A percentile compares a stretch with the other conserved stretches of the same genome.
Evolutionary conservation across 2,329 filamentous ascomycete genomes (phyloP).

Genomic region (Epichloe scottii): DNA sequence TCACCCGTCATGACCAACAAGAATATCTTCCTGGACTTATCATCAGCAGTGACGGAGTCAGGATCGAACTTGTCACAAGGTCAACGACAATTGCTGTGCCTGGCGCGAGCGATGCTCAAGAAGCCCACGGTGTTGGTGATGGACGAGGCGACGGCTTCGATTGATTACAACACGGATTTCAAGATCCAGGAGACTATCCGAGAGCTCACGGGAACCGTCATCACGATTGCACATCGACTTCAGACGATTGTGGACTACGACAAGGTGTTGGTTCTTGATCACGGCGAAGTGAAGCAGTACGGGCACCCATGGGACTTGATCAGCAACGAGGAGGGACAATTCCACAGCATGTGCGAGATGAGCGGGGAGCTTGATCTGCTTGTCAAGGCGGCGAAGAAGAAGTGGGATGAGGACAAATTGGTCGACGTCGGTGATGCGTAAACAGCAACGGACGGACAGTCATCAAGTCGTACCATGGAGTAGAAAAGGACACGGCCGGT

Average conservation of each 20-base stretch:
- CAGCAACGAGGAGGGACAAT: slow-evolving; percentile 52
- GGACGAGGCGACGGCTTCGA: slow-evolving; percentile 96
- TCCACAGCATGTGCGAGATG: slow-evolving; percentile 52
- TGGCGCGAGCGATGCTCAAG: slow-evolving; percentile 86
- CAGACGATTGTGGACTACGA: slow-evolving; percentile 98
- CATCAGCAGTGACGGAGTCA: slow-evolving; percentile 74
- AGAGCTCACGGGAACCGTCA: slow-evolving; percentile 84
- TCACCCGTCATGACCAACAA: slow-evolving; percentile 58
- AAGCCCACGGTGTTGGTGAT: slow-evolving; percentile 89
- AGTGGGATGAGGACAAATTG: slow-evolving; percentile 28
- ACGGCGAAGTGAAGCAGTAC: slow-evolving; percentile 76
- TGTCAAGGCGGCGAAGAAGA: slow-evolving; percentile 42
- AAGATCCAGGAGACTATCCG: slow-evolving; percentile 96
- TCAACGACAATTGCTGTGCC: slow-evolving; percentile 85
- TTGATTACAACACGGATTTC: slow-evolving; percentile 88
- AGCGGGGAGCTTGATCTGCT: slow-evolving; percentile 44
- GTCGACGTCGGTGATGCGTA: slow-evolving; percentile 18
- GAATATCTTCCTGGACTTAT: slow-evolving; percentile 84
- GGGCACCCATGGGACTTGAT: slow-evolving; percentile 81
- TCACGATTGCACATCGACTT: slow-evolving; percentile 90
- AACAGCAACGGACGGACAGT: background rate
- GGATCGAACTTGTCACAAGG: slow-evolving; percentile 92
- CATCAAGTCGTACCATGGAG: background rate
- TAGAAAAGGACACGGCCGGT: background rate
- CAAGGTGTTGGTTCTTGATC: slow-evolving; percentile 88